Percentiles rank a stretch among this genome's conserved stretches.
Conservation (phyloP, 2,329 filamentous ascomycete genomes). For the Penicillium janthinellum region DNA sequence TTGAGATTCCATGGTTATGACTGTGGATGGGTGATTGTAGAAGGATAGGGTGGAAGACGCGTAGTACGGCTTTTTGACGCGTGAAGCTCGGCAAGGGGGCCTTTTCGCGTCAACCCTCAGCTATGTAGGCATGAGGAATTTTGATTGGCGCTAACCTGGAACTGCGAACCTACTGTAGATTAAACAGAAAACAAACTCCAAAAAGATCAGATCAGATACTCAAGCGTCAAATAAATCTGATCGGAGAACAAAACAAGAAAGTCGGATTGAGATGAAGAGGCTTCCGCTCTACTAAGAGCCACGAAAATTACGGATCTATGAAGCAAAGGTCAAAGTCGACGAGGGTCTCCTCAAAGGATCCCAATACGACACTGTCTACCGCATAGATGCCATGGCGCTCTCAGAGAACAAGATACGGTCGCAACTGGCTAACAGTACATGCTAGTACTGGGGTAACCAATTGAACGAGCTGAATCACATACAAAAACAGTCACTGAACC, state of each 20-base stretch:
- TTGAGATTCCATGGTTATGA: conserved; percentile 9
- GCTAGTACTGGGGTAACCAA: too few relatives aligned
- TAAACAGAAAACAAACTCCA: neutral
- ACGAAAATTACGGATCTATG: neutral
- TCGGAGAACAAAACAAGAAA: neutral
- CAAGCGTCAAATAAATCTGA: neutral
- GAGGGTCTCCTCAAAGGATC: too few relatives aligned
- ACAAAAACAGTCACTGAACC: too few relatives aligned
- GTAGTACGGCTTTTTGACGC: conserved; percentile 3
- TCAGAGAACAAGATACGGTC: too few relatives aligned
- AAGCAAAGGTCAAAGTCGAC: neutral
- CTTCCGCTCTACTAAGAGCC: conserved; percentile 48
- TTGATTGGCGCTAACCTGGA: neutral
- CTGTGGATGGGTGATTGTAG: neutral
- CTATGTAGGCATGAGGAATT: conserved; percentile 4
- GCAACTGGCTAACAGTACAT: too few relatives aligned
- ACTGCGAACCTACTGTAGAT: too few relatives aligned
- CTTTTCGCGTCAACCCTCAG: conserved; percentile 1
- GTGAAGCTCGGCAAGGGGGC: conserved; percentile 10
- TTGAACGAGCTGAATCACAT: too few relatives aligned
- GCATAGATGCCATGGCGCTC: too few relatives aligned
- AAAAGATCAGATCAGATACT: neutral
- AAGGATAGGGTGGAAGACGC: neutral
- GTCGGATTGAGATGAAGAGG: conserved; percentile 52
- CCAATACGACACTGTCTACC: too few relatives aligned